Percentiles rank a stretch among this genome's conserved stretches.
Evolutionary conservation across 202 grass and related monocot genomes (phyloP).

Genomic region (Dendrocalamus latiflorus): DNA sequence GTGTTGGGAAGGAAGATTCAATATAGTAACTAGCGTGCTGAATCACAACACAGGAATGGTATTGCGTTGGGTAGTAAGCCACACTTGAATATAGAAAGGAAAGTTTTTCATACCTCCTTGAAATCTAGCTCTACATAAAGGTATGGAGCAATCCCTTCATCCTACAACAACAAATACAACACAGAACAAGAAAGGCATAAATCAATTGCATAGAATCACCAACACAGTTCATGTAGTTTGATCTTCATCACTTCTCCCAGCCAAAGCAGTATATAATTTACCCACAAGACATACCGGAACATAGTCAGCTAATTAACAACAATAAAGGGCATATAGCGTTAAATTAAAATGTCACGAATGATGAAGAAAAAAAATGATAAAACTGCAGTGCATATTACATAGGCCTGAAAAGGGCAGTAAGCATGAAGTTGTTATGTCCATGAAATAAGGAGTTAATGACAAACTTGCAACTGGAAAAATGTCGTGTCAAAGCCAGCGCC

Average conservation of each 20-base stretch:
- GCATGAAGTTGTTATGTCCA: not conserved
- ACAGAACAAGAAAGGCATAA: not conserved
- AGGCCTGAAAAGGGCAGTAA: not conserved
- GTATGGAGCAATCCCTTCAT: conserved; percentile 80
- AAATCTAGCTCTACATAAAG: conserved; percentile 97
- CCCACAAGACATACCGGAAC: not conserved
- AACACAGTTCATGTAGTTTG: not conserved
- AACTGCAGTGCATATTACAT: not conserved
- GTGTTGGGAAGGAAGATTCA: conserved; percentile 2
- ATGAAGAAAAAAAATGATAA: not conserved
- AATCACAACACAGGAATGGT: conserved; percentile 5
- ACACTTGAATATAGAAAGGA: conserved; percentile 16
- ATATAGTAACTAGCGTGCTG: not conserved
- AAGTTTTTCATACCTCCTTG: conserved; percentile 57
- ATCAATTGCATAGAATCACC: not conserved
- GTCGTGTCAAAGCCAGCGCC: conserved; percentile 94
- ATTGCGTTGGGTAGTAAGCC: not conserved
- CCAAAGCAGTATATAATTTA: not conserved
- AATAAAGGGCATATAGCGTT: not conserved
- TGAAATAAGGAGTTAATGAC: not conserved
- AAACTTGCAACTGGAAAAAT: conserved; percentile 88
- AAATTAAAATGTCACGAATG: not conserved
- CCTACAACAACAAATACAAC: conserved; percentile 44
- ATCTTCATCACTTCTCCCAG: conserved; percentile 1
- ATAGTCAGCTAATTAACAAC: not conserved